Percentiles rank a stretch among this genome's conserved stretches.
These are phyloP conservation scores for Hericium rajendrae DNA, from an alignment of 768 basidiomycete species.

Conservation along the genomic window DNA sequence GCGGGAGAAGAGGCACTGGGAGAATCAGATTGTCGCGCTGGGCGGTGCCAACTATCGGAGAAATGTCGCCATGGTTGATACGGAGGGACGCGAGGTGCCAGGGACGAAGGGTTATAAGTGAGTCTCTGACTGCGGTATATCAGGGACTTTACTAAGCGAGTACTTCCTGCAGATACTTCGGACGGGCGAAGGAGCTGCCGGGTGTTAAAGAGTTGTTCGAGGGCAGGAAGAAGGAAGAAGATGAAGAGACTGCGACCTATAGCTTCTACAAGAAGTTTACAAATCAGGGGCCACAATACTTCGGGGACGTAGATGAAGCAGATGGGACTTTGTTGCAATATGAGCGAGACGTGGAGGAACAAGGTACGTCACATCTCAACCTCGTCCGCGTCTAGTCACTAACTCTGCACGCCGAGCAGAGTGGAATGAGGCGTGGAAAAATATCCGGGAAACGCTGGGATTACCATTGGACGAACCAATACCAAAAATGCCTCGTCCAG, in stretches of 20 bases:
- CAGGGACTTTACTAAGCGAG: neutral
- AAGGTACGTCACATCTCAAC: conserved; percentile 34
- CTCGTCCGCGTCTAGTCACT: neutral
- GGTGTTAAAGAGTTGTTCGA: conserved; percentile 94
- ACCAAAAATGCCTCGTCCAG: conserved; percentile 41
- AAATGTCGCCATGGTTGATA: conserved; percentile 89
- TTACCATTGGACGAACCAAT: conserved; percentile 33
- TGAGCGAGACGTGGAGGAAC: conserved; percentile 64
- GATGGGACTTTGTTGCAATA: conserved; percentile 58
- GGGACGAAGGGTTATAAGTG: conserved; percentile 98
- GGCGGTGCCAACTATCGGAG: conserved; percentile 95
- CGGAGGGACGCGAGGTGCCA: conserved; percentile 92
- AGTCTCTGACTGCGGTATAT: conserved; percentile 1
- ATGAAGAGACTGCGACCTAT: conserved; percentile 74
- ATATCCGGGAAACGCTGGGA: conserved; percentile 8
- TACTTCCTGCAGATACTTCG: conserved; percentile 69
- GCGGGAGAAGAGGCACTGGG: conserved; percentile 95
- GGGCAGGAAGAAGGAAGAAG: conserved; percentile 75
- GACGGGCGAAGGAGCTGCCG: conserved; percentile 90
- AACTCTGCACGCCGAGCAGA: neutral
- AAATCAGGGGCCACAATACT: conserved; percentile 82
- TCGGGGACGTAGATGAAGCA: conserved; percentile 82
- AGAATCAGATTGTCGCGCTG: conserved; percentile 92
- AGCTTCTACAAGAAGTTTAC: conserved; percentile 81
- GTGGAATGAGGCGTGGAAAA: conserved; percentile 2